Base-by-base conservation (phyloP, 768 basidiomycete genomes). In the Amanita exitialis region DNA sequence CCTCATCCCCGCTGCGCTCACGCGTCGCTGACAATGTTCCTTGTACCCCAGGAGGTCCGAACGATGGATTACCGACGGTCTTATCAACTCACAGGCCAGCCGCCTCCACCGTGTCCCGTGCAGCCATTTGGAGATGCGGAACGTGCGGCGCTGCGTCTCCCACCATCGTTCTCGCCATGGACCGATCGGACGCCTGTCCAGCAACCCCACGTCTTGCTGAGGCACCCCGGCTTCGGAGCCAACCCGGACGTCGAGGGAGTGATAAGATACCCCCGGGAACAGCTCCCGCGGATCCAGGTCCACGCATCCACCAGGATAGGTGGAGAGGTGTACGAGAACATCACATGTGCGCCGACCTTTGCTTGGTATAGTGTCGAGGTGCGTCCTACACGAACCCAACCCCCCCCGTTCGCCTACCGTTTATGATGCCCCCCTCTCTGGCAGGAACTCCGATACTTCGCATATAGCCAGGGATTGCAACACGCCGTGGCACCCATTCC, bases 21-120 rank as follows among this genome's bases (percentile, higher is more conserved):
- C 47, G 6, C 43, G 28, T 28, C 30, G 18, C 38, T 34, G 23
- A 34, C 18, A 42, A n/a, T n/a, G n/a, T n/a, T n/a, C n/a, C n/a
- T n/a, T n/a, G n/a, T n/a, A n/a, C n/a, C n/a, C n/a, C n/a, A n/a
- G 82, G 82, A 83, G 67, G 62, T 70, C 21, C 75, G 82, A 35
- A 56, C 72, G 4, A 65, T 71, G 34, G 81, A 82, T 59, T 84
- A 84, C 55, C 54, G 80, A 25, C 62, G 61, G 18, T 69, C 76
- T 0, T 82, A 78, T 56, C 60, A 56, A 25, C 55, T 70, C 0
- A 77, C 77, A 0, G 72, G 75, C 13, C 58, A 64, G 36, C 69
- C 75, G 4, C 82, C 82, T 3, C 57, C 47, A 13, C 78, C 80
- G 7, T 70, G 69, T 34, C 76, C 79, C 0, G 68, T 65, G 47